phyloP scores from a whole-genome alignment of 208 protist genomes.

The Trypanosoma lewisi region DNA sequence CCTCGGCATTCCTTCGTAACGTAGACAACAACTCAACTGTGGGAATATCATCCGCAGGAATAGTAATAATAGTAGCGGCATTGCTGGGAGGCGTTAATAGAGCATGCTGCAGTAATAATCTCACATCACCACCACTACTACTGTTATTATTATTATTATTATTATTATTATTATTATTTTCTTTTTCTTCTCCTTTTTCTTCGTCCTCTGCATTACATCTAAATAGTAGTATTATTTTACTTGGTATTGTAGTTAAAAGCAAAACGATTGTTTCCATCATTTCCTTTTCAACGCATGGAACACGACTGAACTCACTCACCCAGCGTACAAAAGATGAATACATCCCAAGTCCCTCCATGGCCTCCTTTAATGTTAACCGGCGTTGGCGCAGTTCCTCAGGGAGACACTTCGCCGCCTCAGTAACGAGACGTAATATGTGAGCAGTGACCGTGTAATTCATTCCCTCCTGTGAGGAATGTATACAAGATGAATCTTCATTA shows the following conservation, averaged over 20 bases:
- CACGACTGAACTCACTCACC: conserved; percentile 19
- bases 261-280: conserved; percentile 22
- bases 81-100: background rate
- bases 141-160: conserved; percentile 7
- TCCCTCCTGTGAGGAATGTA: background rate
- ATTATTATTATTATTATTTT: conserved; percentile 18
- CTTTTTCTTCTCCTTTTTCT: conserved; percentile 6
- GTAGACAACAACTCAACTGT: background rate
- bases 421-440: conserved; percentile 10
- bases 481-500: background rate
- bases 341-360: conserved; percentile 19
- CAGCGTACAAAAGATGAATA: conserved; percentile 23
- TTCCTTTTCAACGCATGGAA: conserved; percentile 20
- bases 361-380: conserved; percentile 14
- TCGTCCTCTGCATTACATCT: too few relatives aligned
- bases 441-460: background rate
- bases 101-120: background rate
- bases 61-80: background rate
- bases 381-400: background rate
- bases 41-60: background rate
- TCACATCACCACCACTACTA: conserved; percentile 6
- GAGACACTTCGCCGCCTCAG: conserved; percentile 3
- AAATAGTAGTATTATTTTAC: background rate
- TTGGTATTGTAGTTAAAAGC: conserved; percentile 16
- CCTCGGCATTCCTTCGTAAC: conserved; percentile 7